A percentile compares a stretch with the other conserved stretches of the same genome.
These are phyloP conservation scores for Epipyxis sp. DNA, from an alignment of 108 stramenopile genomes.

Conservation along the genomic window DNA sequence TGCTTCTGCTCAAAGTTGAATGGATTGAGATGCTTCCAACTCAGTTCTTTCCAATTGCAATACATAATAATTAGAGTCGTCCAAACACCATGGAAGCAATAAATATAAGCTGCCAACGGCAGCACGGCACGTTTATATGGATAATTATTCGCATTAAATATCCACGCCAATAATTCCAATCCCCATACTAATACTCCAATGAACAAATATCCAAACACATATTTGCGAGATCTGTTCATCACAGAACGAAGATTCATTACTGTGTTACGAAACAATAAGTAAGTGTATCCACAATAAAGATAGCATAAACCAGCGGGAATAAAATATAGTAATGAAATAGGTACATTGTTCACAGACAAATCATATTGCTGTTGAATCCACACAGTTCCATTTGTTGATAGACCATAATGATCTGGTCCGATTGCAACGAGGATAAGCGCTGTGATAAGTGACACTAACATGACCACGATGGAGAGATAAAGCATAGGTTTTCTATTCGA, in stretches of 20 bases:
- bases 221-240: background rate
- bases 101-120: background rate
- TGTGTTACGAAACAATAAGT: background rate
- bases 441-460: background rate
- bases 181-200: background rate
- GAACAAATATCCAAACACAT: background rate
- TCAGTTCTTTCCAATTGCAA: slow-evolving; percentile 8
- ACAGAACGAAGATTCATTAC: background rate
- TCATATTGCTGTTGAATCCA: background rate
- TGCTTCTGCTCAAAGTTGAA: slow-evolving; percentile 7
- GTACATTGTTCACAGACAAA: background rate
- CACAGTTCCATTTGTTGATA: background rate
- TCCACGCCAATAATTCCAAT: slow-evolving; percentile 11
- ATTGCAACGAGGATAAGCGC: background rate
- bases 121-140: no score
- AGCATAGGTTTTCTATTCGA: background rate
- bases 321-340: background rate
- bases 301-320: background rate
- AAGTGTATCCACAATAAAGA: slow-evolving; percentile 19
- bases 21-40: slow-evolving; percentile 5
- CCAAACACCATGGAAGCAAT: slow-evolving; percentile 3
- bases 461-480: background rate
- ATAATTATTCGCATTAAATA: no score
- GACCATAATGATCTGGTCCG: background rate
- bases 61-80: slow-evolving; percentile 10